These are phyloP conservation scores for Nitzschia inconspicua DNA, from an alignment of 108 stramenopile species.

Conservation along the genomic window DNA sequence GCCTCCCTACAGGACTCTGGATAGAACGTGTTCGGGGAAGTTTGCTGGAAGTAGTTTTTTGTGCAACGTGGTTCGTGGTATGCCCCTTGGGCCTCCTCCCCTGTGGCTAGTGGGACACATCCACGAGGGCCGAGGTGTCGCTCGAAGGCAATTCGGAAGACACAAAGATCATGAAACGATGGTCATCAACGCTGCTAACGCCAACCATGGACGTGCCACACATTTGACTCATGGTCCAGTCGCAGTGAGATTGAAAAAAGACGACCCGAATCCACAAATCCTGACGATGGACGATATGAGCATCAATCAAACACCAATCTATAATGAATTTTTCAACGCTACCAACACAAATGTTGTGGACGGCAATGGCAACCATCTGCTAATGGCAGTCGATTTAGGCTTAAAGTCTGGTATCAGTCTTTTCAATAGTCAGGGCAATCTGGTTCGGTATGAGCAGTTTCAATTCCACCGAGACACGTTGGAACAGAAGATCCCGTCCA, in stretches of 20 bases:
- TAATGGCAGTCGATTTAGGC: slow-evolving; percentile 50
- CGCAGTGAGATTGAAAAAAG: slow-evolving; percentile 30
- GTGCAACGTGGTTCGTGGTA: slow-evolving; percentile 35
- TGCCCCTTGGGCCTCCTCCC: slow-evolving; percentile 31
- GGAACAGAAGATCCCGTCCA: neutral
- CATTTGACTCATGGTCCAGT: slow-evolving; percentile 56
- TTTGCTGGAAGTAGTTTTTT: slow-evolving; percentile 51
- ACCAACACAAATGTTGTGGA: neutral
- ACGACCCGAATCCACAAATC: slow-evolving; percentile 3
- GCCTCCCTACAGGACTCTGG: slow-evolving; percentile 60
- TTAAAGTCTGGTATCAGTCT: slow-evolving; percentile 35
- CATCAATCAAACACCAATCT: neutral
- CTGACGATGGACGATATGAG: slow-evolving; percentile 19
- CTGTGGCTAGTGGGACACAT: slow-evolving; percentile 78
- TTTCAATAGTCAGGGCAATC: slow-evolving; percentile 22
- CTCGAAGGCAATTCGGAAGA: slow-evolving; percentile 21
- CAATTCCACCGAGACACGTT: slow-evolving; percentile 22
- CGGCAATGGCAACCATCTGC: neutral
- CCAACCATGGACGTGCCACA: slow-evolving; percentile 65
- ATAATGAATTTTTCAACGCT: neutral
- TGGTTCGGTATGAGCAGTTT: slow-evolving; percentile 39
- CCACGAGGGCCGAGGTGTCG: slow-evolving; percentile 64
- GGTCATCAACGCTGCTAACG: slow-evolving; percentile 76
- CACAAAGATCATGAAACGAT: slow-evolving; percentile 35
- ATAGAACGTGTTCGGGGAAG: slow-evolving; percentile 49